Evolutionary conservation across 768 basidiomycete species (phyloP).

Genomic region (Phanerochaete carnosa): DNA sequence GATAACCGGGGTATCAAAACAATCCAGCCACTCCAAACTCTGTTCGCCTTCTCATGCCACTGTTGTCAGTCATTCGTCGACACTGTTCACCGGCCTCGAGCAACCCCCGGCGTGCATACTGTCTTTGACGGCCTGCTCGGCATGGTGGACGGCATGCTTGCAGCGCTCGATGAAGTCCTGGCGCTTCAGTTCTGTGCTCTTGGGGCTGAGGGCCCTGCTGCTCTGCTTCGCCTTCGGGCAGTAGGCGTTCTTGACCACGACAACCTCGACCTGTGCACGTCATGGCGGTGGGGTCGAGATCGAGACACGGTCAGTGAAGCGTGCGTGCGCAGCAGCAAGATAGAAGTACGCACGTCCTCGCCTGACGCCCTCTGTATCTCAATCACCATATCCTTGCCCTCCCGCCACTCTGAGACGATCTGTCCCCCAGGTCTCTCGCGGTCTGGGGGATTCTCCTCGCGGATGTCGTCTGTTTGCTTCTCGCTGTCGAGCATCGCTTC

Average conservation of each 20-base stretch:
- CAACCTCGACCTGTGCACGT: not conserved
- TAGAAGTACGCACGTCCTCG: not conserved
- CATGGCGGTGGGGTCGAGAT: not conserved
- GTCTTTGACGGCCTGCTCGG: not conserved
- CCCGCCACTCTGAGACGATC: slow-evolving; percentile 3
- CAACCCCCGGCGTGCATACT: no score
- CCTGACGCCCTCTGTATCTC: not conserved
- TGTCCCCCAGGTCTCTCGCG: not conserved
- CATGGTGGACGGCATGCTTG: not conserved
- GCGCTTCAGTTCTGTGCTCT: not conserved
- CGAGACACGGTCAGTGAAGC: no score
- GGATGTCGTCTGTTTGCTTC: not conserved
- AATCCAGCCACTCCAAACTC: no score
- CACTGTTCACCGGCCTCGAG: no score
- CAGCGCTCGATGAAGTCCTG: not conserved
- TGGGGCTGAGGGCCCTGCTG: not conserved
- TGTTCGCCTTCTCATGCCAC: no score
- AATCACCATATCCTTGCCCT: not conserved
- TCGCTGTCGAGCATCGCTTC: not conserved
- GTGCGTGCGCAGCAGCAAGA: no score
- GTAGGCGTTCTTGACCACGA: not conserved
- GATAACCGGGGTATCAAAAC: no score
- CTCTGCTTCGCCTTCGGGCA: not conserved
- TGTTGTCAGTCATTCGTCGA: no score
- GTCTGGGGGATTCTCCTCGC: not conserved